phyloP scores from a whole-genome alignment of 2,329 filamentous ascomycete species.

The Colletotrichum scovillei region DNA sequence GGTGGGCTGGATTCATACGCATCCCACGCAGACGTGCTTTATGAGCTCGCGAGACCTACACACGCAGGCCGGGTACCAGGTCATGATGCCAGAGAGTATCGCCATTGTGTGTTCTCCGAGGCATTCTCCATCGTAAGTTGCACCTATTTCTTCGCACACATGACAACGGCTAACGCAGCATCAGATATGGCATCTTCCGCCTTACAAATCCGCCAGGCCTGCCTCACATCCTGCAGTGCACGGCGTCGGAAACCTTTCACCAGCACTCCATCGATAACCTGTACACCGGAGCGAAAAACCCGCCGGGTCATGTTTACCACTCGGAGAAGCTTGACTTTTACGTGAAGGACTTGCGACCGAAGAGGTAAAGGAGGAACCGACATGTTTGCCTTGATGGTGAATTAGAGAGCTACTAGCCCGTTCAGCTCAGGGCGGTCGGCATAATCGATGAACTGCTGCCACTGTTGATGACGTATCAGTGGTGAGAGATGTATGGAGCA shows the following conservation, averaged over 20 bases:
- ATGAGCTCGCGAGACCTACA: conserved; percentile 96
- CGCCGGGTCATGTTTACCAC: conserved; percentile 77
- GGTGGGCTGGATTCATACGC: conserved; percentile 97
- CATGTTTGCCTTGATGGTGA: neutral
- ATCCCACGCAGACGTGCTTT: conserved; percentile 96
- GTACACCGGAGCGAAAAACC: conserved; percentile 79
- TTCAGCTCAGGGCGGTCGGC: too few species aligned
- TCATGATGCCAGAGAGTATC: conserved; percentile 96
- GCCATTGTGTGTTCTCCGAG: conserved; percentile 95
- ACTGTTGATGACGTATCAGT: neutral
- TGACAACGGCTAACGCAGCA: neutral
- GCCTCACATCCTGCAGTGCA: conserved; percentile 84
- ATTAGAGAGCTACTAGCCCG: too few species aligned
- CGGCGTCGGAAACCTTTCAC: conserved; percentile 84
- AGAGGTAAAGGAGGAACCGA: conserved; percentile 29
- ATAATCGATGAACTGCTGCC: neutral
- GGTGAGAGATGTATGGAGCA: neutral
- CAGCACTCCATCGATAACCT: conserved; percentile 75
- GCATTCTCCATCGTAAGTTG: conserved; percentile 77
- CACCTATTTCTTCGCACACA: conserved; percentile 5
- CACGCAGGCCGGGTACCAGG: conserved; percentile 93
- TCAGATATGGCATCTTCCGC: conserved; percentile 89
- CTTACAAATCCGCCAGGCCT: conserved; percentile 93
- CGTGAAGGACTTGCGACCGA: conserved; percentile 64
- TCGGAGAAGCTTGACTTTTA: conserved; percentile 72